Base-by-base conservation (phyloP, 1,139 yeast species). In the Zygosaccharomyces sapae region DNA sequence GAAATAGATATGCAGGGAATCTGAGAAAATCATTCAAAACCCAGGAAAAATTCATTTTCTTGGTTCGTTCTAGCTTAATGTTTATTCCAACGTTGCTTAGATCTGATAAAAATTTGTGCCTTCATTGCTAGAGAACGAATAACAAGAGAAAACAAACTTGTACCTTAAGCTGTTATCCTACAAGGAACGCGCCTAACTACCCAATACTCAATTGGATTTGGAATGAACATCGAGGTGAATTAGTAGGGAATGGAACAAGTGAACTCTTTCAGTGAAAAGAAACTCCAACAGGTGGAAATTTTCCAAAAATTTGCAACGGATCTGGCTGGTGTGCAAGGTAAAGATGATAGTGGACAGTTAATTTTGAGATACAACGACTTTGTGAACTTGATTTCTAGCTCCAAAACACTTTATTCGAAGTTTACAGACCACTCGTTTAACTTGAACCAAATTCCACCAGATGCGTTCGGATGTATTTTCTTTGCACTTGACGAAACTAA, bases 401-500 rank as follows among this genome's bases (percentile, higher is more conserved):
- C 70, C 3, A 63, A 59, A 39, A 59, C 58, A 27, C 43, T 63
- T 19, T 61, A 61, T 41, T 53, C 65, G 1, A 61, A 60, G 27
- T 63, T 65, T 38, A 58, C 68, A 2, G 70, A 65, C 43, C 69
- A 65, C 49, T 57, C 66, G 0, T 64, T 59, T 38, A 65, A 65
- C 43, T 47, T 65, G 36, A 65, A 66, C 43, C 62, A 57, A 45
- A 63, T 70, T 7, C 67, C 70, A 4, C 54, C 56, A 2, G 57
- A 66, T 35, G 63, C 71, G 0, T 70, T 71, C 55, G 77, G 77
- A 9, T 58, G 84, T 51, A 76, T 84, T 46, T 84, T 81, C 59
- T 71, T 83, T 46, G 75, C 83, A 34, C 81, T 87, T 22, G 92
- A 84, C 62, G 72, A 73, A 47, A 74, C 75, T 38, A 72, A 73